A percentile compares a stretch with the other conserved stretches of the same genome.
Conservation (phyloP, 768 basidiomycete species). For the Coprinellus aureogranulatus region DNA sequence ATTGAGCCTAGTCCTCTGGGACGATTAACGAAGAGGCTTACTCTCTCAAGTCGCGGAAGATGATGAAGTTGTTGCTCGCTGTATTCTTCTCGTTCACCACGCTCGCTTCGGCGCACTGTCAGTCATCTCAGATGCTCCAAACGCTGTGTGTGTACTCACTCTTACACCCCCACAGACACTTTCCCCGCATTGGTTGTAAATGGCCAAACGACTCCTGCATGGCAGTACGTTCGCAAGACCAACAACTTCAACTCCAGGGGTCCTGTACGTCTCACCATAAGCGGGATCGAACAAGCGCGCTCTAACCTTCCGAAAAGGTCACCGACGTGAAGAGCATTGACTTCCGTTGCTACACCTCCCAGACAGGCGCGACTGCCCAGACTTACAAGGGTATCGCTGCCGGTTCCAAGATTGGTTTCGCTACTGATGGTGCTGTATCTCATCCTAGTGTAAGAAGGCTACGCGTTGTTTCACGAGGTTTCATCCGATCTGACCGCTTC, state of each 20-base stretch:
- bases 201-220: conserved; percentile 35
- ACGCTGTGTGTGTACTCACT: background rate
- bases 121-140: conserved; percentile 1
- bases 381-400: conserved; percentile 43
- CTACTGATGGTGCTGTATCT: conserved; percentile 41
- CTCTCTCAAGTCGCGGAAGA: conserved; percentile 7
- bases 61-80: conserved; percentile 22
- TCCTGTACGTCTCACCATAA: conserved; percentile 36
- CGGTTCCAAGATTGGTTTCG: conserved; percentile 43
- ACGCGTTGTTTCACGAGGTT: too few species aligned
- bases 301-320: conserved; percentile 27
- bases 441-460: conserved; percentile 48
- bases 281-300: too few species aligned
- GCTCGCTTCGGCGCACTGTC: conserved; percentile 24
- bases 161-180: conserved; percentile 30
- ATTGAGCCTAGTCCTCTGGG: background rate
- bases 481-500: too few species aligned
- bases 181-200: conserved; percentile 43
- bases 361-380: conserved; percentile 36
- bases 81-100: conserved; percentile 20
- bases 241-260: conserved; percentile 44
- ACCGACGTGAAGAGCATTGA: conserved; percentile 46
- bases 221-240: conserved; percentile 43
- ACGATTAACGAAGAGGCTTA: background rate
- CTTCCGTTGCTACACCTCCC: conserved; percentile 47